Conservation (phyloP, 78 protist species). For the Dictyostelium intermedium region DNA sequence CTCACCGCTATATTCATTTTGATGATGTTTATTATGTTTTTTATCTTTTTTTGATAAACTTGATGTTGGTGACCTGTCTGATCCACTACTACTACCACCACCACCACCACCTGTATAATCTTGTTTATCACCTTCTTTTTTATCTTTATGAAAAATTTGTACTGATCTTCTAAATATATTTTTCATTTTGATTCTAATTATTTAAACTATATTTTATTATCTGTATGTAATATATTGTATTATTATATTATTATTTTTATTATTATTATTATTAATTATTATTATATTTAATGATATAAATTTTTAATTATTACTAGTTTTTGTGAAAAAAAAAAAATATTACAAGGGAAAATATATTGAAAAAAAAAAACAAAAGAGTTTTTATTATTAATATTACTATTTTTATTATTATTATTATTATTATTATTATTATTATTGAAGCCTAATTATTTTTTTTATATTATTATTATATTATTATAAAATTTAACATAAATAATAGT, state of each 20-base stretch:
- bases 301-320: background rate
- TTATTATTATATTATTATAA: too few species aligned
- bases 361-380: background rate
- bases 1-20: background rate
- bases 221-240: too few species aligned
- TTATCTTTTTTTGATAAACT: constrained; percentile 20
- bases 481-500: background rate
- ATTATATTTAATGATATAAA: background rate
- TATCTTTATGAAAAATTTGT: constrained; percentile 64
- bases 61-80: background rate
- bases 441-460: background rate
- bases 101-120: background rate
- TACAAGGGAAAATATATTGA: background rate
- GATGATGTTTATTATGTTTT: background rate
- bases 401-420: background rate
- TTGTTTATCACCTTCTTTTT: constrained; percentile 12
- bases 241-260: background rate
- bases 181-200: constrained; percentile 23
- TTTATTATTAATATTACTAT: background rate
- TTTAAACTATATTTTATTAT: background rate
- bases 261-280: too few species aligned
- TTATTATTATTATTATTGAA: background rate
- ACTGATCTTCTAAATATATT: constrained; percentile 78
- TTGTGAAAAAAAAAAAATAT: background rate
- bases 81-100: background rate